Evolutionary conservation across 2,329 filamentous ascomycete genomes (phyloP), one percentile per base, ranked within the genome.

Genomic region (Calonectria crousiana): DNA sequence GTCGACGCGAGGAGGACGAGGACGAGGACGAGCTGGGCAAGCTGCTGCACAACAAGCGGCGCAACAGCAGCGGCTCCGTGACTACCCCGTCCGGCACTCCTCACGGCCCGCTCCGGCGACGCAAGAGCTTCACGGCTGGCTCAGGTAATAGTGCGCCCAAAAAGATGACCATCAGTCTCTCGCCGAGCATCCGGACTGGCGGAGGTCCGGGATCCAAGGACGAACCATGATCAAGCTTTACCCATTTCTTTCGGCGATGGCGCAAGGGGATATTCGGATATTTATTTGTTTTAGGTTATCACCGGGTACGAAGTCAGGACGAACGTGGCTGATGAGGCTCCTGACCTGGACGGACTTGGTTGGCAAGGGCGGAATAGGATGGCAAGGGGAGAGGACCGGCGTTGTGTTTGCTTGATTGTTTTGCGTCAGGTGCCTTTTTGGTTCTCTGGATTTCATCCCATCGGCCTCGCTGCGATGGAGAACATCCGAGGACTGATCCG

Each of bases 1-100:
- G 96, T 62, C 91, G 96, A 62, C 92, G 97, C 79, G 96, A 98
- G 82, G 96, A 98, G 72, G 95, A 98, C 75, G 85, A 87, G n/a
- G 96, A 98, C 58, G 96, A 98, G 71, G 96, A 98, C 77, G 95
- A 96, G 81, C 86, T 98, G n/a, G 92, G 93, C 69, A 98, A 97
- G 85, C 89, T 98, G 79, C 92, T 95, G 77, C 87, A 90, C 64
- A 88, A 87, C 81, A 93, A 93, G 81, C 88, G 92, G 51, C 89
- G 92, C 47, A 92, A 90, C 79, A 92, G 89, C 82, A 88, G 86
- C 70, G 89, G 90, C 10, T 86, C 86, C 3, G 87, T 86, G 20
- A 84, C 86, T 13, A 88, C 85, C 53, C 76, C 83, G 3, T 83
- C 85, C 26, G 76, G 79, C 47, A 77, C 84, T 18, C 81, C 85